Evolutionary conservation across 2,329 filamentous ascomycete species (phyloP), one percentile per base, ranked within the genome.

Genomic region (Capronia epimyces): DNA sequence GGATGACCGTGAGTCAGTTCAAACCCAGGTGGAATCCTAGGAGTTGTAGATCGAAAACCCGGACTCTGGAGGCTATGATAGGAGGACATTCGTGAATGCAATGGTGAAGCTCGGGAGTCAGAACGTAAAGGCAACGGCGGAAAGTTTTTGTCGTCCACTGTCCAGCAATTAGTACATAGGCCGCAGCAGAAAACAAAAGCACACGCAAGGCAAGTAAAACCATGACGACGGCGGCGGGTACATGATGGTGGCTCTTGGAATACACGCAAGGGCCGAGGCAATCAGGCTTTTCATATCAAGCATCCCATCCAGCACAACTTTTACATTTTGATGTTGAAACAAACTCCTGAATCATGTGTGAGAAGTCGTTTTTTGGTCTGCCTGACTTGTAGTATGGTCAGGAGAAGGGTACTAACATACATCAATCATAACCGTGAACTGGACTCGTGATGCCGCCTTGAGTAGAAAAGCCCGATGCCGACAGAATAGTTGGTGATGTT

Each of bases 361-460:
- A 60, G 56, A 60, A 49, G 34, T 52, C 53, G 48, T 47, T 57
- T 49, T 60, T 59, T 58, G 45, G 53, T 60, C 53, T 59, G 50
- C 53, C 55, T 52, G 53, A 50, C 46, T 32, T 46, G 52, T 52
- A 52, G 36, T 32, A 39, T 49, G 45, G 52, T 43, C 52, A 53
- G 44, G 42, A 27, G 47, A 54, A 53, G 71, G 70, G 72, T 68
- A 69, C 73, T 74, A 74, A 74, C 71, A 67, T 74, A 74, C 71
- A 74, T 72, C 66, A 63, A 49, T 54, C 49, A 55, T 51, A 52
- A 44, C 49, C 51, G 48, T 58, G 50, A 50, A 67, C 53, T 49
- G 64, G 63, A 66, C 66, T 58, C 47, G 65, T 60, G 58, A 63
- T 61, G 64, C 59, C 63, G 63, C 63, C 61, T 37, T n/a, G 34